These are phyloP conservation scores for Sporothrix variecibatus DNA, from an alignment of 2,329 filamentous ascomycete genomes.

Conservation along the genomic window DNA sequence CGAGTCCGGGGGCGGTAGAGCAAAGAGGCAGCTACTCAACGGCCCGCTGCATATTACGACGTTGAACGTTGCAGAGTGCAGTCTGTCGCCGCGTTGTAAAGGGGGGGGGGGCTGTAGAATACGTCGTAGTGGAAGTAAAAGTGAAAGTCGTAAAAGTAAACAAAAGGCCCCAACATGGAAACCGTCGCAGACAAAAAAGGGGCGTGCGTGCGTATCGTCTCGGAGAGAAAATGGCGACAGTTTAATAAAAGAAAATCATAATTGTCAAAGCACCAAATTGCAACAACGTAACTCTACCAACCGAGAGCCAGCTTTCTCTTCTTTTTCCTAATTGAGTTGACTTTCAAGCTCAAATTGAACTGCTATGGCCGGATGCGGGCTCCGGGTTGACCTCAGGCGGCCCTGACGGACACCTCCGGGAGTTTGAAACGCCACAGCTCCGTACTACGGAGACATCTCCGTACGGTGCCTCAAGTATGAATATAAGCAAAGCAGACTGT, in stretches of 20 bases:
- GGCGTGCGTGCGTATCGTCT: neutral
- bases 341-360: neutral
- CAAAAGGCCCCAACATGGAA: neutral
- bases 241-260: neutral
- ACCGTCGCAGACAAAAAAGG: neutral
- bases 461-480: neutral
- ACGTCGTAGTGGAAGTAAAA: neutral
- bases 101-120: neutral
- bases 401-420: neutral
- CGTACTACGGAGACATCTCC: neutral
- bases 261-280: neutral
- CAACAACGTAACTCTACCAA: neutral
- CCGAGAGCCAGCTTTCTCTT: neutral
- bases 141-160: neutral
- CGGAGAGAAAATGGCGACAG: neutral
- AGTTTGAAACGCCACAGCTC: conserved; percentile 2
- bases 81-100: neutral
- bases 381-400: neutral
- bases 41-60: conserved; percentile 1
- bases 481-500: neutral
- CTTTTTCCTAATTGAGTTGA: neutral
- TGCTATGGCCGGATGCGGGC: neutral
- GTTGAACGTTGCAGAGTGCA: neutral
- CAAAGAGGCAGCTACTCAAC: neutral
- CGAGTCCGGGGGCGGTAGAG: neutral